phyloP scores from a whole-genome alignment of 306 rosid species.

The Trifolium dubium region DNA sequence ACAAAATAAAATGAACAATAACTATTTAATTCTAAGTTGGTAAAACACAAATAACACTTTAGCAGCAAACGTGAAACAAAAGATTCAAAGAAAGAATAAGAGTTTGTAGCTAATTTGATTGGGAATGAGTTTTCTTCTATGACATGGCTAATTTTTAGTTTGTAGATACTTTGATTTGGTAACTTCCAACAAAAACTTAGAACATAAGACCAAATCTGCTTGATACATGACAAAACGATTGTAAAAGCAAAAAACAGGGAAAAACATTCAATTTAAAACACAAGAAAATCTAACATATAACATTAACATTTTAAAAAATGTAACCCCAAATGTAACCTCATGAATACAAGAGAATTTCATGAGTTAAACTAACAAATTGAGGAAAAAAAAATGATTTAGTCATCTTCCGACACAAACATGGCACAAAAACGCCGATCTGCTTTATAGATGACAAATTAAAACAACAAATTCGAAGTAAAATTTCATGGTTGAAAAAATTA shows the following conservation, averaged over 20 bases:
- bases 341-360: conserved; percentile 42
- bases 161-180: too few relatives aligned
- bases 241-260: neutral
- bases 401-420: conserved; percentile 92
- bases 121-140: too few relatives aligned
- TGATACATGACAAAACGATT: neutral
- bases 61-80: too few relatives aligned
- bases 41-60: too few relatives aligned
- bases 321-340: conserved; percentile 38
- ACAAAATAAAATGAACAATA: too few relatives aligned
- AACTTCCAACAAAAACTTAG: too few relatives aligned
- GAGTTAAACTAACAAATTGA: neutral
- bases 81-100: too few relatives aligned
- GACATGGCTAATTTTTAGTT: too few relatives aligned
- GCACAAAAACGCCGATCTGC: conserved; percentile 52
- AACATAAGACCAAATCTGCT: neutral
- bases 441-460: conserved; percentile 58
- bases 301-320: neutral
- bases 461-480: neutral
- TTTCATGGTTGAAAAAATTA: neutral
- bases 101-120: too few relatives aligned
- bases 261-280: too few relatives aligned
- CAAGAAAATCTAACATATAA: too few relatives aligned
- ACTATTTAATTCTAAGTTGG: too few relatives aligned
- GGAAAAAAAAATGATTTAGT: conserved; percentile 46